Evolutionary conservation across 495 filamentous ascomycete genomes (phyloP), one percentile per base, ranked within the genome.

Genomic region (Tuber indicum): DNA sequence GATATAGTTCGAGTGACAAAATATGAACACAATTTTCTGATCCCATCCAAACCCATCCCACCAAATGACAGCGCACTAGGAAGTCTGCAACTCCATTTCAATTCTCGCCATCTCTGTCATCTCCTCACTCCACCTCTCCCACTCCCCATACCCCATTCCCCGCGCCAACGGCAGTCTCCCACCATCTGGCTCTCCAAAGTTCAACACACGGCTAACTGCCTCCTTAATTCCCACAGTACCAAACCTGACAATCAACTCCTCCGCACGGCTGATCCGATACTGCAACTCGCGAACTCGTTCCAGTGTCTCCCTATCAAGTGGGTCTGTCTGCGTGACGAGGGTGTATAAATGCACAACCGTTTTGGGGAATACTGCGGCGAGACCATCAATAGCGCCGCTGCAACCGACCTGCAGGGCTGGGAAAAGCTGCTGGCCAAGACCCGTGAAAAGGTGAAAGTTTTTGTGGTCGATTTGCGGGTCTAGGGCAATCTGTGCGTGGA

Each of bases 361-460:
- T 76, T 88, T 88, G 6, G 90, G 90, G 82, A 88, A 91, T 84
- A 90, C 87, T 0, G 87, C 89, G 0, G 90, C 88, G 47, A 90
- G 84, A 9, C 90, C 90, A 75, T 91, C 90, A 74, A 92, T 91
- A 1, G 89, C 88, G 21, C 90, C 90, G 2, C 86, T 89, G 26
- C 87, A 87, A 52, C 90, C 90, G 12, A 91, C 85, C n/a, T 85
- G 75, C 4, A 91, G 83, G 21, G 89, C 87, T 0, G 90, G 88
- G 1, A 91, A 87, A 0, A 91, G 85, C 79, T 92, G 91, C 81
- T 91, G 90, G 0, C 90, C 90, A 32, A 92, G 86, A 7, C 90
- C 90, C 26, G 89, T 89, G 84, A 88, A 92, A 66, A 88, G 87
- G 69, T 86, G 86, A 84, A 92, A 92, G 42, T 85, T 75, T 46